A percentile compares a stretch with the other conserved stretches of the same genome.
Conservation (phyloP, 768 basidiomycete species). For the Ramaria sp. region DNA sequence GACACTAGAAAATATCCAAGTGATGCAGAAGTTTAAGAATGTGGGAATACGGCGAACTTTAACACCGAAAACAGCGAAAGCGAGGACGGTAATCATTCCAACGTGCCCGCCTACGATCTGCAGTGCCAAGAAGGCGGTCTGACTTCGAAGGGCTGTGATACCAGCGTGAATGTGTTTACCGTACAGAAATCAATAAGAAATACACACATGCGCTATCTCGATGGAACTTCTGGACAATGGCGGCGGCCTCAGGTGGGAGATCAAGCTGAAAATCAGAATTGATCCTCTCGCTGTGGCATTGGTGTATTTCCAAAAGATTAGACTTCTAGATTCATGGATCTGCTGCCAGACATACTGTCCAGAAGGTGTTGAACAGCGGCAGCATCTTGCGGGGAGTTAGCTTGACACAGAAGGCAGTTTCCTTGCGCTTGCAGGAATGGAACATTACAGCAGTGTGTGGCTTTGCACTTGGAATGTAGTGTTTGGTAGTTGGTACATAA, state of each 20-base stretch:
- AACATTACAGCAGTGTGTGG: background rate
- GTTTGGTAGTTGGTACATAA: background rate
- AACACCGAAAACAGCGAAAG: conserved; percentile 33
- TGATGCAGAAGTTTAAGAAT: conserved; percentile 46
- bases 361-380: conserved; percentile 2
- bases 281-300: background rate
- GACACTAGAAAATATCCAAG: conserved; percentile 45
- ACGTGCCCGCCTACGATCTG: conserved; percentile 43
- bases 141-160: background rate
- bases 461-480: too few species aligned
- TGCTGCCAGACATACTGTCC: background rate
- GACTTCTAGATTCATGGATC: background rate
- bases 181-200: background rate
- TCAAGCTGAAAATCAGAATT: background rate
- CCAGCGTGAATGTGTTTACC: background rate
- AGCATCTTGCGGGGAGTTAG: background rate
- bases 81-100: conserved; percentile 36
- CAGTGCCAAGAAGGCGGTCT: conserved; percentile 31
- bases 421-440: background rate
- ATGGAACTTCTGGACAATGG: background rate
- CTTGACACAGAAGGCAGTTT: background rate
- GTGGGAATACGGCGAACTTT: conserved; percentile 36
- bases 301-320: background rate
- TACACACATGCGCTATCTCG: background rate
- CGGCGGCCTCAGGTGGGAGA: background rate